Base-by-base conservation (phyloP, 306 rosid species). In the Oxytropis ochrocephala region DNA sequence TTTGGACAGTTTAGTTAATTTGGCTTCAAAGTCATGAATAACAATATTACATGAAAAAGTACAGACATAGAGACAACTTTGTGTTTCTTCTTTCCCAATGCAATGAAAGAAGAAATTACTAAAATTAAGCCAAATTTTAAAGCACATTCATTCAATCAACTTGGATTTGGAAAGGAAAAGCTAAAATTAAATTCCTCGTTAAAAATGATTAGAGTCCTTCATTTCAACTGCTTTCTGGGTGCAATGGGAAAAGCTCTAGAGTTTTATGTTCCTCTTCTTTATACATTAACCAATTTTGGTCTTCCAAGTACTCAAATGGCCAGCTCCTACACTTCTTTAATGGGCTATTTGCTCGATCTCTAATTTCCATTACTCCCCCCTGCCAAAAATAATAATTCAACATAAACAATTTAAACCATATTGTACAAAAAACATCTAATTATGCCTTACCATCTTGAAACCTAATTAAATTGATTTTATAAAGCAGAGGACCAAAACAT, bases 191-290 rank as follows among this genome's bases (percentile, higher is more conserved):
- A 36, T 24, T 75, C 51, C 11, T 17, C 21, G 5, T 46, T 17
- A 41, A 18, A 64, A 54, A 48, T 46, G 48, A 38, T 67, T 29
- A 73, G 57, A 78, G 73, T 66, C 85, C 73, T 62, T 89, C 85
- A 78, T 84, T 62, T 89, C 85, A 78, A 83, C 81, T 85, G 62
- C 95, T 78, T 84, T 94, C 97, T 42, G 98, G 98, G 75, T 87
- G 96, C 73, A 94, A 76, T 36, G 98, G 98, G 82, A 94, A 94
- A 56, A 94, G 93, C 88, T 94, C 95, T 70, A 94, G 86, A 75
- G 97, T 94, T 82, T 82, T 84, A 70, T 86, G 88, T 69, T 83
- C 92, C 24, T 81, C 91, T 27, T 78, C 85, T 46, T 77, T 80
- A 69, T 70, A 42, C 5, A 65, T 56, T 48, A 58, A 67, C 73